Conservation (phyloP, 2,329 filamentous ascomycete species). For the Phoma sp. region DNA sequence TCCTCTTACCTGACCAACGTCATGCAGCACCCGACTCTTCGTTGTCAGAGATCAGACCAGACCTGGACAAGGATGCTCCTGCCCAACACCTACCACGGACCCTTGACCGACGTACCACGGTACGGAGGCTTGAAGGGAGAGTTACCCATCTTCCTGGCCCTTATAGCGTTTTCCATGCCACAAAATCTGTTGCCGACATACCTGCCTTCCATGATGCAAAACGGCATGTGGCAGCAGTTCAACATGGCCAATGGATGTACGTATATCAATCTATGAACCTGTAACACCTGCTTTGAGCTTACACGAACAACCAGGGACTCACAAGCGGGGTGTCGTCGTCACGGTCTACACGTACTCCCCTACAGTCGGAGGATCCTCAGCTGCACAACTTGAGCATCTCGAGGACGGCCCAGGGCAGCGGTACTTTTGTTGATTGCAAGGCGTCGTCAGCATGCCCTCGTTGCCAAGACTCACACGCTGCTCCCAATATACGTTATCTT, state of each 20-base stretch:
- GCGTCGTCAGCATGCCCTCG: background rate
- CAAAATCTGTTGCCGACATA: conserved; percentile 5
- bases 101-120: background rate
- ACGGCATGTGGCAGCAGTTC: conserved; percentile 29
- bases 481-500: background rate
- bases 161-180: conserved; percentile 37
- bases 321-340: conserved; percentile 39
- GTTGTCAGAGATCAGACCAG: conserved; percentile 17
- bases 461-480: conserved; percentile 2
- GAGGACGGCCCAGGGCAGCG: background rate
- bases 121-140: conserved; percentile 41
- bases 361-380: background rate
- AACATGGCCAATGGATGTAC: background rate
- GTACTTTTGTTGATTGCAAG: background rate
- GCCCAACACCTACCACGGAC: conserved; percentile 36
- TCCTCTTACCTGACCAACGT: conserved; percentile 38
- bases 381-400: background rate
- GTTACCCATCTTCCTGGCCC: conserved; percentile 41
- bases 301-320: too few relatives aligned
- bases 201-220: conserved; percentile 27
- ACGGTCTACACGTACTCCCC: conserved; percentile 22
- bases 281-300: too few relatives aligned
- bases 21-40: conserved; percentile 16
- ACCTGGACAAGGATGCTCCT: conserved; percentile 31
- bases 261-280: too few relatives aligned